Evolutionary conservation across 768 basidiomycete genomes (phyloP).

Genomic region (Collybia nuda): DNA sequence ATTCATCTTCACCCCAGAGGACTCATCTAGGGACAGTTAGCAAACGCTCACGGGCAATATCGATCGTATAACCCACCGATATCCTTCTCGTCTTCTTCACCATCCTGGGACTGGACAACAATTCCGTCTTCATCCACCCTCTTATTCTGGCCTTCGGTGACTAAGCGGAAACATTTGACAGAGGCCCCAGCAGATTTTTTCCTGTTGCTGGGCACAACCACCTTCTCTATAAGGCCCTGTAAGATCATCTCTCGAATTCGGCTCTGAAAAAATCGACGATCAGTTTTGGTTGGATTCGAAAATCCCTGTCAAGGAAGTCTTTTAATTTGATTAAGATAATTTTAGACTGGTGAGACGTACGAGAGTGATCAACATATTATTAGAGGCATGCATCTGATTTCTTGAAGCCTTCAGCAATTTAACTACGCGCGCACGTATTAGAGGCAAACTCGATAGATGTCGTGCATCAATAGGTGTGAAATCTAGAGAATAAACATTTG

Average conservation of each 20-base stretch:
- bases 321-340: neutral
- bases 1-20: slow-evolving; percentile 52
- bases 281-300: slow-evolving; percentile 67
- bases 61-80: slow-evolving; percentile 16
- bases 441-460: slow-evolving; percentile 71
- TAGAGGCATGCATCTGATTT: slow-evolving; percentile 69
- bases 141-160: slow-evolving; percentile 38
- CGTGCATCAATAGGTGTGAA: slow-evolving; percentile 79
- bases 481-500: slow-evolving; percentile 31
- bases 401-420: slow-evolving; percentile 71
- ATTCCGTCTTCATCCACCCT: slow-evolving; percentile 32
- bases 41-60: neutral
- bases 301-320: slow-evolving; percentile 61
- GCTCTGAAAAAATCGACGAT: slow-evolving; percentile 81
- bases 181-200: slow-evolving; percentile 45
- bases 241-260: slow-evolving; percentile 72
- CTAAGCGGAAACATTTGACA: slow-evolving; percentile 69
- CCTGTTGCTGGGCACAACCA: slow-evolving; percentile 61
- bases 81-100: slow-evolving; percentile 38
- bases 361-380: slow-evolving; percentile 75
- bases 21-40: slow-evolving; percentile 22
- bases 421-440: slow-evolving; percentile 70
- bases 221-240: slow-evolving; percentile 73
- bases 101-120: slow-evolving; percentile 40
- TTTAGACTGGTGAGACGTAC: slow-evolving; percentile 38